Evolutionary conservation across 1,139 yeast genomes (phyloP).

Genomic region (Candida sp.): DNA sequence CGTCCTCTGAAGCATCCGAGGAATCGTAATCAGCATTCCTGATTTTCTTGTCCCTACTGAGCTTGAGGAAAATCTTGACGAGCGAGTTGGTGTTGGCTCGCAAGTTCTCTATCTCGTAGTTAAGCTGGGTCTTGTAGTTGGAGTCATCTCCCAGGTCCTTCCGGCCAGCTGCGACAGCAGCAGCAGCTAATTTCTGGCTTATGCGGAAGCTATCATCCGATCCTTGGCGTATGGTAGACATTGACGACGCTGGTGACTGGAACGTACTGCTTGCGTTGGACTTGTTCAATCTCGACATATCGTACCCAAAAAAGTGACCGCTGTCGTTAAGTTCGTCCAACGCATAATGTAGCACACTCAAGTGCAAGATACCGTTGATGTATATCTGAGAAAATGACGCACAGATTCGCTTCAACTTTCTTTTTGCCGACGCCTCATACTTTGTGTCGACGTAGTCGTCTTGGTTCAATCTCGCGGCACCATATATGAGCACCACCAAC

Average conservation of each 20-base stretch:
- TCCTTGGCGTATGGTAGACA: constrained; percentile 28
- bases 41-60: constrained; percentile 38
- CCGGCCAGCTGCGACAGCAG: not conserved
- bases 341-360: constrained; percentile 44
- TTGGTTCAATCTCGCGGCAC: constrained; percentile 56
- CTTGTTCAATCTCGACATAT: constrained; percentile 34
- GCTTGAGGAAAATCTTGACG: constrained; percentile 30
- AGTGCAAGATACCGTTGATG: constrained; percentile 59
- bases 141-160: constrained; percentile 13
- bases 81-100: constrained; percentile 33
- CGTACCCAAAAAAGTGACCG: constrained; percentile 36
- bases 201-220: constrained; percentile 13
- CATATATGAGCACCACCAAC: constrained; percentile 48
- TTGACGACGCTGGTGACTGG: constrained; percentile 25
- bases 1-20: constrained; percentile 39
- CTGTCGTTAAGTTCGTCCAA: constrained; percentile 26
- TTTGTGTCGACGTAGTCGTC: constrained; percentile 51
- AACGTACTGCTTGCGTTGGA: constrained; percentile 22
- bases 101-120: constrained; percentile 37
- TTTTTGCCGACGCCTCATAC: constrained; percentile 48
- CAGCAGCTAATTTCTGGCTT: not conserved
- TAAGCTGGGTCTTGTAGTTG: constrained; percentile 40
- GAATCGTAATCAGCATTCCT: constrained; percentile 41
- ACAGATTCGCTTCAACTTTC: constrained; percentile 54
- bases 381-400: constrained; percentile 61